These are phyloP conservation scores for Diplotaxis tenuifolia DNA, from an alignment of 345 rosid genomes.

Conservation along the genomic window DNA sequence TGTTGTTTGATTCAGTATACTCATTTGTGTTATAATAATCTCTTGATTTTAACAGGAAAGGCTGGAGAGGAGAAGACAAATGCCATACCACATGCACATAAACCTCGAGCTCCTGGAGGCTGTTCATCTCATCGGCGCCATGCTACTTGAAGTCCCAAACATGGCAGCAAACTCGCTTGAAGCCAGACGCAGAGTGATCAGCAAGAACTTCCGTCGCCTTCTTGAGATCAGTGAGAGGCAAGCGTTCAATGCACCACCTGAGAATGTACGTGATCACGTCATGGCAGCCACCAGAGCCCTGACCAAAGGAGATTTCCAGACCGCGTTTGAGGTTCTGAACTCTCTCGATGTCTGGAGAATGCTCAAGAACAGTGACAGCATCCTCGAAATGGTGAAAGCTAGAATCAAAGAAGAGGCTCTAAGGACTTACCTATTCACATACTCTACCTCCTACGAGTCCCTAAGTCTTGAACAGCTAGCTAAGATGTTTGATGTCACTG, in stretches of 20 bases:
- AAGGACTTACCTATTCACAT: slow-evolving; percentile 74
- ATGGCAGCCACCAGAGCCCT: slow-evolving; percentile 89
- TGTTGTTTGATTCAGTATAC: neutral
- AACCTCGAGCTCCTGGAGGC: slow-evolving; percentile 95
- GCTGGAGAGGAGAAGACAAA: slow-evolving; percentile 87
- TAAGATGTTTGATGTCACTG: slow-evolving; percentile 73
- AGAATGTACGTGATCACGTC: slow-evolving; percentile 86
- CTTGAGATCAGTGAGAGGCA: slow-evolving; percentile 83
- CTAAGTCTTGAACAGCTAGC: slow-evolving; percentile 66
- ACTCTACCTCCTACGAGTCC: slow-evolving; percentile 59
- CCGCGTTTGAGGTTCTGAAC: slow-evolving; percentile 56
- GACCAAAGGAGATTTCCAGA: slow-evolving; percentile 66
- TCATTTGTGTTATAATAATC: neutral
- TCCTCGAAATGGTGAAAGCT: slow-evolving; percentile 69
- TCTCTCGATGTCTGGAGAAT: slow-evolving; percentile 88
- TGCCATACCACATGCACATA: slow-evolving; percentile 98
- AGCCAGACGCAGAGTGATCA: slow-evolving; percentile 65
- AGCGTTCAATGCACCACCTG: slow-evolving; percentile 80
- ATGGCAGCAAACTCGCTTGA: slow-evolving; percentile 77
- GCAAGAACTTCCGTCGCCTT: slow-evolving; percentile 79
- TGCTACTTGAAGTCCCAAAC: slow-evolving; percentile 94
- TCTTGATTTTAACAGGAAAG: slow-evolving; percentile 56
- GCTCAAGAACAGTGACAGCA: slow-evolving; percentile 52
- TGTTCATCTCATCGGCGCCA: slow-evolving; percentile 82
- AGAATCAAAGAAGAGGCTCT: slow-evolving; percentile 90